phyloP scores from a whole-genome alignment of 164 flowering plant species.

The Vitis amurensis region DNA sequence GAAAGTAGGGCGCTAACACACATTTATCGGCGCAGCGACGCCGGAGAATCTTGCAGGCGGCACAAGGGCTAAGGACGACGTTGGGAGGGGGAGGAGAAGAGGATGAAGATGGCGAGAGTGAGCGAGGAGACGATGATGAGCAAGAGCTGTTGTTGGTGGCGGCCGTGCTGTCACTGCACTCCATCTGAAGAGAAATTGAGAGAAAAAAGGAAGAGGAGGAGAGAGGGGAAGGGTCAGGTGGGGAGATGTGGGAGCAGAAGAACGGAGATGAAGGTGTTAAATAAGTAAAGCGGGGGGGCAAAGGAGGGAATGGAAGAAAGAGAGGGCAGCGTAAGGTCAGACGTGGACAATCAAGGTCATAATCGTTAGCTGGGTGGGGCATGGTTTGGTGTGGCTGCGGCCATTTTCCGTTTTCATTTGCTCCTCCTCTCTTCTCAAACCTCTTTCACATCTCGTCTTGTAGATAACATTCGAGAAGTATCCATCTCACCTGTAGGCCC shows the following conservation, averaged over 20 bases:
- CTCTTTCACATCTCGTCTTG: too few species aligned
- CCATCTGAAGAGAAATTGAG: slow-evolving; percentile 9
- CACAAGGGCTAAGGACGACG: slow-evolving; percentile 51
- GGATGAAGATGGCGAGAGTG: slow-evolving; percentile 15
- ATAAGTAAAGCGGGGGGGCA: too few species aligned
- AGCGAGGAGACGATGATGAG: slow-evolving; percentile 4
- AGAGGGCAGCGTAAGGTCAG: too few species aligned
- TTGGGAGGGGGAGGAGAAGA: slow-evolving; percentile 11
- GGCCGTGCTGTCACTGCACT: slow-evolving; percentile 13
- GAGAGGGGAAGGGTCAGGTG: not conserved
- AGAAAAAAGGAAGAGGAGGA: not conserved
- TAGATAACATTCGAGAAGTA: too few species aligned
- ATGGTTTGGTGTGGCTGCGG: too few species aligned
- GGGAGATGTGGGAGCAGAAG: slow-evolving; percentile 1
- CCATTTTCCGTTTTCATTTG: too few species aligned
- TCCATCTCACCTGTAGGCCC: too few species aligned
- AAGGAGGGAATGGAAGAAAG: too few species aligned
- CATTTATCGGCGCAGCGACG: slow-evolving; percentile 56
- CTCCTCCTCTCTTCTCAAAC: too few species aligned
- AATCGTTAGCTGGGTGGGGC: too few species aligned
- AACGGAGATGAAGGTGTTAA: too few species aligned
- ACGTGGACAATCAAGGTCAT: too few species aligned
- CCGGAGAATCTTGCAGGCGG: slow-evolving; percentile 55
- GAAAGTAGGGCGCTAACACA: slow-evolving; percentile 58
- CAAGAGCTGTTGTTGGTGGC: not conserved